Conservation (phyloP, 768 basidiomycete genomes). For the Rhizopogon salebrosus region DNA sequence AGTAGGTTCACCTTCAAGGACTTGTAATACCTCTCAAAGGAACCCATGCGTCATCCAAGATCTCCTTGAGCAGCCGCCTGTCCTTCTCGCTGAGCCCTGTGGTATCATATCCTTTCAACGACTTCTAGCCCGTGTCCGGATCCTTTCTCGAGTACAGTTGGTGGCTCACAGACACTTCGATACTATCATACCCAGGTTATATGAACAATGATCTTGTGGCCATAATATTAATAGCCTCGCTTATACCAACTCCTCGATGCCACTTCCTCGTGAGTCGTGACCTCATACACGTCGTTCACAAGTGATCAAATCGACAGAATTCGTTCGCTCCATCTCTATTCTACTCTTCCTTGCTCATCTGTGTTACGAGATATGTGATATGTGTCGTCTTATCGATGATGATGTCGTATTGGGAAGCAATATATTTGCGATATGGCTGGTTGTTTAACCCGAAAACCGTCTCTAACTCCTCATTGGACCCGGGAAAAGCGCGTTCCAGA, state of each 20-base stretch:
- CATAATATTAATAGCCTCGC: too few relatives aligned
- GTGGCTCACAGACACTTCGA: too few relatives aligned
- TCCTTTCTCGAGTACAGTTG: background rate
- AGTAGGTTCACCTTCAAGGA: too few relatives aligned
- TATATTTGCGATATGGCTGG: slow-evolving; percentile 54
- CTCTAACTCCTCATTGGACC: slow-evolving; percentile 19
- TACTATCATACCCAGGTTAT: too few relatives aligned
- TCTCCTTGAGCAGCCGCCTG: background rate
- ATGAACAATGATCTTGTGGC: too few relatives aligned
- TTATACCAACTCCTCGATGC: too few relatives aligned
- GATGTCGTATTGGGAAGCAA: slow-evolving; percentile 66
- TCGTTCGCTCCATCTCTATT: too few relatives aligned
- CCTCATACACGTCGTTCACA: too few relatives aligned
- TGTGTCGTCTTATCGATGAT: slow-evolving; percentile 40
- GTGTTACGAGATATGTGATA: slow-evolving; percentile 48
- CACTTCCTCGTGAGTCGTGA: background rate
- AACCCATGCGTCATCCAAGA: slow-evolving; percentile 14
- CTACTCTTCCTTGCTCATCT: background rate
- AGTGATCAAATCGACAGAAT: too few relatives aligned
- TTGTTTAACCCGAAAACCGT: slow-evolving; percentile 23
- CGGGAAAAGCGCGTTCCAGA: slow-evolving; percentile 31
- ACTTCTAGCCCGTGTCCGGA: background rate
- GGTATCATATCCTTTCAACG: background rate
- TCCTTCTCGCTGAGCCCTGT: slow-evolving; percentile 8
- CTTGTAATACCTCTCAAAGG: slow-evolving; percentile 11